Base-by-base conservation (phyloP, 441 rosid species). In the Euphorbia schlechtendalii region DNA sequence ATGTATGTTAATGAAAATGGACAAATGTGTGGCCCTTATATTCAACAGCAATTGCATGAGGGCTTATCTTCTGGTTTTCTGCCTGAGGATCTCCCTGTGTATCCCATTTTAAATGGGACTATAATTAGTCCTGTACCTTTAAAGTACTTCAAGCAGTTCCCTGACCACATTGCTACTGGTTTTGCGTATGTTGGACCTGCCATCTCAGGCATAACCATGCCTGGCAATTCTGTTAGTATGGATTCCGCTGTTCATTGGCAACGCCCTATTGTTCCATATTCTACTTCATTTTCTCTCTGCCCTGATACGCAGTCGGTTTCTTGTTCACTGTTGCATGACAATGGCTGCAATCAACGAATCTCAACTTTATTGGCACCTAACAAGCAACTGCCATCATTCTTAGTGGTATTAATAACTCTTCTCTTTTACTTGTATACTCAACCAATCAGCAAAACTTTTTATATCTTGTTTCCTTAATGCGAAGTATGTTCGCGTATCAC, bases 1-100 rank as follows among this genome's bases (percentile, higher is more conserved):
- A 89, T 81, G 95, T 94, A 91, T 54, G 63, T 79, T 30, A 91
- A 94, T 75, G 94, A 91, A 71, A 81, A 80, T 66, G 90, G 95
- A 27, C 87, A 85, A 72, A 84, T 94, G 92, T 91, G 96, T 72
- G 99, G 99, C 59, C 96, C 99, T 70, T 94, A 94, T 62, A 77
- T 91, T 65, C 90, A 86, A 59, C 87, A 92, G 30, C 99, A 95
- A 75, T 73, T 95, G 28, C 82, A 65, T 28, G 96, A 92, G 65
- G 98, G 99, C 21, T 72, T 95, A 65, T 84, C 83, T 9, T 80
- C 90, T 67, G 93, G 96, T 28, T 95, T 91, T 73, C 80, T 95
- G 76, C 99, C 98, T 0, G 86, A 82, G 48, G 96, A 91, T 67
- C 95, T 95, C 77, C 96, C 76, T 52, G 91, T 95, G 21, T 92